Base-by-base conservation (phyloP, 2,329 filamentous ascomycete genomes). In the Teratosphaeria nubilosa region DNA sequence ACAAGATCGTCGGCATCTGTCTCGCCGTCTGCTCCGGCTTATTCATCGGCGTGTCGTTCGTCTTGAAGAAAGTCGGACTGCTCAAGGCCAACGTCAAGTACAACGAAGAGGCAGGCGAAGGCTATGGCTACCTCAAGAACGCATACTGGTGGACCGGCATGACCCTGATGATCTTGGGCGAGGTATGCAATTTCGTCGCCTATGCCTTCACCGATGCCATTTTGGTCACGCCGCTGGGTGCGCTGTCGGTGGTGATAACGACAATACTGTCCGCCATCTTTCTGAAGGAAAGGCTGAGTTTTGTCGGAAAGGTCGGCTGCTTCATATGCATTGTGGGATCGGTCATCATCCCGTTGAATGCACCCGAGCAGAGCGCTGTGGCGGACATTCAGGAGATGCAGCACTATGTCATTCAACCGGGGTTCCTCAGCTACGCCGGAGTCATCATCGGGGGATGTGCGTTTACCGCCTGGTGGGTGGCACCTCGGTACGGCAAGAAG, bases 131-230 rank as follows among this genome's bases (percentile, higher is more conserved):
- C 72, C 83, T 99, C 67, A 96, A 95, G 77, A 97, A 97, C 69
- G 79, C 79, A 22, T 96, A 83, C 78, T 99, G 94, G 94, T 99
- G 94, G 94, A 74, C 78, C 1, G 94, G 94, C 66, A 97, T 99
- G 94, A 91, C 79, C 0, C 80, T 97, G 59, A 97, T 99, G 94
- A 96, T 97, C 66, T 68, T 97, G 51, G 94, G 94, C 65, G 94
- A 99, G 74, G 84, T 96, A 58, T 95, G 90, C 82, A 99, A 99
- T 75, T 95, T 97, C 72, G 90, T 92, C 71, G 94, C 94, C 56
- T 97, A 97, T 71, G 90, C 91, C 58, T 97, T 97, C 68, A 94
- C 94, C 62, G 94, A 97, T 73, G 92, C 92, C 60, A 96, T 97
- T 66, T 78, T 97, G 63, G 92, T 97, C 57, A 96, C 92, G 0